Evolutionary conservation across 345 rosid genomes (phyloP).

Genomic region (Eucalyptus lansdowneana): DNA sequence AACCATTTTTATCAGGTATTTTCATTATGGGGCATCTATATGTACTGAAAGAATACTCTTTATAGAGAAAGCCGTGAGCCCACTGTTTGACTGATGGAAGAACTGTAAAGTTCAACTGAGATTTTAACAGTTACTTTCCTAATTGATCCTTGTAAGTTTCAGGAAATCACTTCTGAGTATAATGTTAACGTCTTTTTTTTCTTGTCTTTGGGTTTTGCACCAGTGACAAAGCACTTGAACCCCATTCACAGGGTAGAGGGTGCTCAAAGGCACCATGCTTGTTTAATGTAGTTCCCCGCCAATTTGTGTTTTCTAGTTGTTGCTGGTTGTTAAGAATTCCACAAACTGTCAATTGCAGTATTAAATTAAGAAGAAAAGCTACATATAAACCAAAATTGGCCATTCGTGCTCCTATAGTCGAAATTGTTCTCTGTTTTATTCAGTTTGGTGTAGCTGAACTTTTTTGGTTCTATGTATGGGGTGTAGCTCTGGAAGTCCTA

Average conservation of each 20-base stretch:
- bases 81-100: background rate
- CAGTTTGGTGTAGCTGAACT: background rate
- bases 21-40: background rate
- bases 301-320: background rate
- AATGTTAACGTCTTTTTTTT: background rate
- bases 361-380: background rate
- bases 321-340: background rate
- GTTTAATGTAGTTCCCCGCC: background rate
- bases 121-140: background rate
- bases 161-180: background rate
- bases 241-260: background rate
- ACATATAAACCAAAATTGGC: background rate
- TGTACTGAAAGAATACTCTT: background rate
- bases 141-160: background rate
- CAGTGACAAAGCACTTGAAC: background rate
- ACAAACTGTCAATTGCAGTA: background rate
- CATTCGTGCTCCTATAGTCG: background rate
- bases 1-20: slow-evolving; percentile 75
- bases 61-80: background rate
- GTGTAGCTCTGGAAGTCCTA: slow-evolving; percentile 73
- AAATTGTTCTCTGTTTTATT: background rate
- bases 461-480: background rate
- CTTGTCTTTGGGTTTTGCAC: background rate
- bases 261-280: background rate
- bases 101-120: background rate